These are phyloP conservation scores for Jimgerdemannia lactiflua DNA, from an alignment of 192 early-diverging fungal species.

Conservation along the genomic window DNA sequence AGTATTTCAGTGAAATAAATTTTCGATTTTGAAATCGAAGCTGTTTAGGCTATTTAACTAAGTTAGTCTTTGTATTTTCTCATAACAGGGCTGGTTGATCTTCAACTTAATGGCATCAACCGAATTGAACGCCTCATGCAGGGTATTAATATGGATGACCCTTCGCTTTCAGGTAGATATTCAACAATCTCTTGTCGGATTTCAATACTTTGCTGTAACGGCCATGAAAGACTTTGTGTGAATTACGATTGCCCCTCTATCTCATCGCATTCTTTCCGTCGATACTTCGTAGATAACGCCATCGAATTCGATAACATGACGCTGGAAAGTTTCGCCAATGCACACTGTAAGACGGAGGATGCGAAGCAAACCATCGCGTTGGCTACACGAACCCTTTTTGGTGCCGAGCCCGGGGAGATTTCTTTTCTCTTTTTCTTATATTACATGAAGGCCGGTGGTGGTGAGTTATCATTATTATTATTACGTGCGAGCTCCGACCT, in stretches of 20 bases:
- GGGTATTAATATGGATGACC: conserved; percentile 9
- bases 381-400: conserved; percentile 11
- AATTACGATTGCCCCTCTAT: too few species aligned
- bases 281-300: neutral
- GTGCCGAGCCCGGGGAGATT: conserved; percentile 11
- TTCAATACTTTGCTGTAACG: too few species aligned
- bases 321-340: conserved; percentile 2
- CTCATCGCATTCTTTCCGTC: neutral
- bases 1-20: neutral
- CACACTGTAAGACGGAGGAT: neutral
- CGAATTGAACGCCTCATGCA: neutral
- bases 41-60: too few species aligned
- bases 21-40: too few species aligned
- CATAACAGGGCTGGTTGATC: conserved; percentile 7
- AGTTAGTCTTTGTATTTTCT: neutral
- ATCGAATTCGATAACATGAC: conserved; percentile 11
- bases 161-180: conserved; percentile 1
- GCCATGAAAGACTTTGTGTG: too few species aligned
- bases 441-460: conserved; percentile 6
- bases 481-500: neutral
- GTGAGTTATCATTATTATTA: conserved; percentile 2
- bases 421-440: conserved; percentile 10
- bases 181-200: too few species aligned
- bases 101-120: conserved; percentile 16
- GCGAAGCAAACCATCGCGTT: conserved; percentile 7